These are phyloP conservation scores for Termitomyces heimii DNA, from an alignment of 768 basidiomycete genomes.

Conservation along the genomic window DNA sequence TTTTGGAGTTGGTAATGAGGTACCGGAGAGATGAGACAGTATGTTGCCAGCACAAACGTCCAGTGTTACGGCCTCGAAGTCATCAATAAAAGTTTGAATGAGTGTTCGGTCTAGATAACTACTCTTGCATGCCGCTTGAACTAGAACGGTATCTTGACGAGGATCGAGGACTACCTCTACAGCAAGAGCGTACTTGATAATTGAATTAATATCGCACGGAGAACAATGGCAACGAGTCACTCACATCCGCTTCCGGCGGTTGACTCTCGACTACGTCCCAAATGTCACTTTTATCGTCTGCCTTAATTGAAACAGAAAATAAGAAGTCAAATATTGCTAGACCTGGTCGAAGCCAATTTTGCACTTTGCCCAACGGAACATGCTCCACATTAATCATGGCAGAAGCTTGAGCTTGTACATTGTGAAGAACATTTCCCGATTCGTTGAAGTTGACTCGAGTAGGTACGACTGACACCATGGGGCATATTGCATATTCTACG, in stretches of 20 bases:
- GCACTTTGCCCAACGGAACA: conserved; percentile 24
- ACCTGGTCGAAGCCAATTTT: conserved; percentile 27
- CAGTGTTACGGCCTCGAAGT: conserved; percentile 17
- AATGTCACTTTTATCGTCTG: conserved; percentile 9
- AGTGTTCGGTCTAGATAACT: conserved; percentile 5
- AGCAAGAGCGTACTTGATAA: conserved; percentile 23
- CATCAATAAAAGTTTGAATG: conserved; percentile 14
- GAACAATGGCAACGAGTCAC: conserved; percentile 6
- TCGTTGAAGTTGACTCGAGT: conserved; percentile 19
- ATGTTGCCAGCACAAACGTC: conserved; percentile 8
- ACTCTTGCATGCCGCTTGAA: conserved; percentile 23
- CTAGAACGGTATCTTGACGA: conserved; percentile 13
- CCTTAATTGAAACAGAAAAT: conserved; percentile 26
- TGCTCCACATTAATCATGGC: conserved; percentile 26
- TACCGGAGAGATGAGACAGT: background rate
- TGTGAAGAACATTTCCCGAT: conserved; percentile 12
- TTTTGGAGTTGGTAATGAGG: background rate
- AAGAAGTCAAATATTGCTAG: conserved; percentile 23
- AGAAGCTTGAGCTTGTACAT: conserved; percentile 20
- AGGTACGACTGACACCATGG: conserved; percentile 26
- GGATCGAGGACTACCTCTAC: conserved; percentile 24
- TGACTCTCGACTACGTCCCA: conserved; percentile 24
- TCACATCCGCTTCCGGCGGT: conserved; percentile 26
- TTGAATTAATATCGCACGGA: background rate
- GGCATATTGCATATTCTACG: conserved; percentile 22